Conservation (phyloP, 1,284 basidiomycete species). For the Boletus smithii region DNA sequence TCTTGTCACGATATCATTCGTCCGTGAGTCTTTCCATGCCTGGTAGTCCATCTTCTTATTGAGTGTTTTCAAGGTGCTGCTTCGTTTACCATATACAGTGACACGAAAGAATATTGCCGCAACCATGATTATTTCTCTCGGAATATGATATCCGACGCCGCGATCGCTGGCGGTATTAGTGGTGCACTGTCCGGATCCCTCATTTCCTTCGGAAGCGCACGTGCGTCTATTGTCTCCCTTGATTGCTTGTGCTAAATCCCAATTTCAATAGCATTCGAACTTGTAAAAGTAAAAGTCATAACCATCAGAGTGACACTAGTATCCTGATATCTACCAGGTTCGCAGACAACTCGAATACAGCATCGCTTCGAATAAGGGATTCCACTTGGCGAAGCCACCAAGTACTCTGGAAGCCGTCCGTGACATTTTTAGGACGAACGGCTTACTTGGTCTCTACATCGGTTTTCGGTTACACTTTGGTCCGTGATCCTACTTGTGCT, state of each 20-base stretch:
- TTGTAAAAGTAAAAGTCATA: slow-evolving; percentile 80
- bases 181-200: slow-evolving; percentile 82
- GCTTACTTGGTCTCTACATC: slow-evolving; percentile 75
- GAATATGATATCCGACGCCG: slow-evolving; percentile 63
- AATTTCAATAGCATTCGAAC: slow-evolving; percentile 72
- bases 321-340: slow-evolving; percentile 48
- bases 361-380: slow-evolving; percentile 78
- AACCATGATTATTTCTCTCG: slow-evolving; percentile 56
- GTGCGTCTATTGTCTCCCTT: slow-evolving; percentile 48
- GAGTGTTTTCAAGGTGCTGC: slow-evolving; percentile 57
- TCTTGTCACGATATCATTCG: slow-evolving; percentile 93
- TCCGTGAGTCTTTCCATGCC: slow-evolving; percentile 58
- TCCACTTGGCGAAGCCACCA: slow-evolving; percentile 64
- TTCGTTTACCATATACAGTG: slow-evolving; percentile 92
- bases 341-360: slow-evolving; percentile 92
- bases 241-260: slow-evolving; percentile 7
- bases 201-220: slow-evolving; percentile 81
- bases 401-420: slow-evolving; percentile 69
- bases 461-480: slow-evolving; percentile 80
- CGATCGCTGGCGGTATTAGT: slow-evolving; percentile 70
- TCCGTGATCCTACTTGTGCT: slow-evolving; percentile 35
- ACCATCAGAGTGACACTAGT: background rate
- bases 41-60: slow-evolving; percentile 6
- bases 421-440: slow-evolving; percentile 65
- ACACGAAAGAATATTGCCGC: slow-evolving; percentile 80